phyloP scores from a whole-genome alignment of 2,329 filamentous ascomycete genomes.

The Fusarium anthophilum region DNA sequence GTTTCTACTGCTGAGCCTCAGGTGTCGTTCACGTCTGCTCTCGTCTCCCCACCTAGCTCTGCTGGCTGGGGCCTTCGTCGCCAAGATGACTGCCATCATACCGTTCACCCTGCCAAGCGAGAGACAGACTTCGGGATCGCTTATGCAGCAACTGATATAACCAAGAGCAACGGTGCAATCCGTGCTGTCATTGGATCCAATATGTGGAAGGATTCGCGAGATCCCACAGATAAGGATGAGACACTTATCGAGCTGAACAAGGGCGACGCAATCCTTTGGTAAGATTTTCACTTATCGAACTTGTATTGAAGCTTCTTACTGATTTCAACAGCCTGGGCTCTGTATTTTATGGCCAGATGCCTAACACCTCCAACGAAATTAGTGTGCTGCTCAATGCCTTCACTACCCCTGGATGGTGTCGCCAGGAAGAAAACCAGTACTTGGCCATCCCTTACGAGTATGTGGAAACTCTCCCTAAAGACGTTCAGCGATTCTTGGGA shows the following conservation, averaged over 20 bases:
- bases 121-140: not conserved
- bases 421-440: too few species aligned
- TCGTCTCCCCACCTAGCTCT: not conserved
- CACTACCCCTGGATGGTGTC: too few species aligned
- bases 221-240: not conserved
- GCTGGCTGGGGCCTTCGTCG: not conserved
- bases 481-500: too few species aligned
- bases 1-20: not conserved
- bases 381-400: too few species aligned
- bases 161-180: not conserved
- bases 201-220: not conserved
- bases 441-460: too few species aligned
- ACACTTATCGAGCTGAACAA: not conserved
- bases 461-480: too few species aligned
- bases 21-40: not conserved
- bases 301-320: accelerated
- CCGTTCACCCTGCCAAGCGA: not conserved
- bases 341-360: too few species aligned
- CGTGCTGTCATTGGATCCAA: not conserved
- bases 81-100: not conserved
- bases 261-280: not conserved
- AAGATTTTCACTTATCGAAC: not conserved
- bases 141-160: not conserved
- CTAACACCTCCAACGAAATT: too few species aligned
- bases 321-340: too few species aligned